Conservation (phyloP, 352 stramenopile genomes). For the Pythium aquatile region DNA sequence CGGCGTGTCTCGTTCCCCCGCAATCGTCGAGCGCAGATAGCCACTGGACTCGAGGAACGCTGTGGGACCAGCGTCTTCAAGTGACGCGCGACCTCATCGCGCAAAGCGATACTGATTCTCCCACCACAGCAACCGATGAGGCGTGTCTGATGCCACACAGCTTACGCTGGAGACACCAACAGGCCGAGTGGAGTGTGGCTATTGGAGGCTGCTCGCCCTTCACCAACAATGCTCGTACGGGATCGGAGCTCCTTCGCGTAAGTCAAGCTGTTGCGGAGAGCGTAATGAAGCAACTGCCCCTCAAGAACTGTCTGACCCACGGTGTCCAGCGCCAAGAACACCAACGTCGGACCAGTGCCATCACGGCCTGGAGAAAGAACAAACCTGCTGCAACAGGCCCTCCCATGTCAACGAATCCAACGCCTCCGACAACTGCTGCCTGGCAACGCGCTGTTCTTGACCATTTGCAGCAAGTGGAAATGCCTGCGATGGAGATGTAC, state of each 20-base stretch:
- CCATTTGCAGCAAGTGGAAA: conserved; percentile 43
- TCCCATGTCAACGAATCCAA: neutral
- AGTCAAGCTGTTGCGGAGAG: conserved; percentile 31
- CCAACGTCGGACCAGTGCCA: conserved; percentile 38
- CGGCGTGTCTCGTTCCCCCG: conserved; percentile 6
- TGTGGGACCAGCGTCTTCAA: conserved; percentile 6
- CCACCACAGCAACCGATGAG: neutral
- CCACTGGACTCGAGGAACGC: neutral
- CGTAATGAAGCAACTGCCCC: conserved; percentile 29
- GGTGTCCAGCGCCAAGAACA: conserved; percentile 44
- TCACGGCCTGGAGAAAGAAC: conserved; percentile 34
- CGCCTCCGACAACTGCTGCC: neutral
- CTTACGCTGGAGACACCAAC: neutral
- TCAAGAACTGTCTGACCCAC: conserved; percentile 33
- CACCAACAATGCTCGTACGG: neutral
- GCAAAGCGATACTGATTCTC: neutral
- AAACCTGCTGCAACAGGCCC: conserved; percentile 4
- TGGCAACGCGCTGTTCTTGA: conserved; percentile 31
- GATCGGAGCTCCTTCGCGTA: neutral
- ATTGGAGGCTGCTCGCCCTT: neutral
- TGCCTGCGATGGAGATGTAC: conserved; percentile 52
- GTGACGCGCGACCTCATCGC: conserved; percentile 7
- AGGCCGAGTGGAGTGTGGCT: neutral
- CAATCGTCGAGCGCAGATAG: neutral
- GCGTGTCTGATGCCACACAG: conserved; percentile 8